These are phyloP conservation scores for Rubus parviflorus DNA, from an alignment of 306 rosid genomes.

Conservation along the genomic window DNA sequence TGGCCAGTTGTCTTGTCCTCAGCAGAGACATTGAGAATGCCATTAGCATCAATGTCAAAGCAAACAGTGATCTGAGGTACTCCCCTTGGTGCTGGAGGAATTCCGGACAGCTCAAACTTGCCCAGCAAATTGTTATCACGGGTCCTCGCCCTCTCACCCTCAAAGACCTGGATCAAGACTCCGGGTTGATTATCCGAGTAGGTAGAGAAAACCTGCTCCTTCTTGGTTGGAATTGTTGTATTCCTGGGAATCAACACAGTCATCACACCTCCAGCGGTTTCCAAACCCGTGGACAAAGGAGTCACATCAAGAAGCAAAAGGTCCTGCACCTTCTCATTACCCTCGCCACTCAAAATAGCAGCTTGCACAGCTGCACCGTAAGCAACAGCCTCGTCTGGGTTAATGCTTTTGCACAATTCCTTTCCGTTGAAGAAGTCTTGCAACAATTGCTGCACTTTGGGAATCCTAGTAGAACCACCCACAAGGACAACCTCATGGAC, in stretches of 20 bases:
- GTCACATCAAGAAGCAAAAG: slow-evolving; percentile 21
- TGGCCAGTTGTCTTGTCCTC: slow-evolving; percentile 22
- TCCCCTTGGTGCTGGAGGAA: slow-evolving; percentile 23
- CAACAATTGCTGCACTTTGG: slow-evolving; percentile 20
- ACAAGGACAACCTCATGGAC: slow-evolving; percentile 21
- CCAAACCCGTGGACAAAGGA: slow-evolving; percentile 14
- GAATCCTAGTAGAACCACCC: slow-evolving; percentile 24
- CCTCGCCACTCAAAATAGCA: slow-evolving; percentile 15
- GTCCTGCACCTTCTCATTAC: slow-evolving; percentile 22
- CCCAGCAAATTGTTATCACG: slow-evolving; percentile 19
- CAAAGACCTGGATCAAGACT: slow-evolving; percentile 26
- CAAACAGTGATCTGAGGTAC: slow-evolving; percentile 23
- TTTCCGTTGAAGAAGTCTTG: slow-evolving; percentile 27
- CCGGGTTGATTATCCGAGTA: slow-evolving; percentile 23
- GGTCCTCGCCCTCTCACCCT: slow-evolving; percentile 26
- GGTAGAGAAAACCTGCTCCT: slow-evolving; percentile 24
- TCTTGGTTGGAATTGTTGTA: slow-evolving; percentile 22
- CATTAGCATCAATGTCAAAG: slow-evolving; percentile 23
- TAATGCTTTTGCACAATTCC: slow-evolving; percentile 20
- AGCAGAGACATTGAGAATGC: slow-evolving; percentile 18
- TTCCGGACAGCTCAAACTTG: slow-evolving; percentile 22
- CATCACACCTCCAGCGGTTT: slow-evolving; percentile 29
- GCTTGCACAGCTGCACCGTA: slow-evolving; percentile 26
- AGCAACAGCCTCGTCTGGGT: slow-evolving; percentile 23
- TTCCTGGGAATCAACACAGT: slow-evolving; percentile 18